Evolutionary conservation across 2,329 filamentous ascomycete genomes (phyloP).

Genomic region (Diplodia corticola): DNA sequence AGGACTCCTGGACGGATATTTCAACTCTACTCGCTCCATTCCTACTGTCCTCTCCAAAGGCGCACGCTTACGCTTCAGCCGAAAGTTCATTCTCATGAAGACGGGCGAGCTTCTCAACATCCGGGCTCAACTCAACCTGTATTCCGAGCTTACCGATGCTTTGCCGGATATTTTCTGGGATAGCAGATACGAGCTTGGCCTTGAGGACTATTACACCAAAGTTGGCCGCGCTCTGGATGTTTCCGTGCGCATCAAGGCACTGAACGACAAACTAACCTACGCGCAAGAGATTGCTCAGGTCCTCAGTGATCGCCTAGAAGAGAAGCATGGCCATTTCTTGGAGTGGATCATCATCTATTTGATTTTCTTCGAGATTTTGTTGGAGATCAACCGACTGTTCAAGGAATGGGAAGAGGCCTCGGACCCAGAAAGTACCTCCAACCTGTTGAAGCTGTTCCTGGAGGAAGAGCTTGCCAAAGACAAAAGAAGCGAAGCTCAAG

Average conservation of each 20-base stretch:
- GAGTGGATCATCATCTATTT: slow-evolving; percentile 96
- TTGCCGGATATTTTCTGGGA: slow-evolving; percentile 98
- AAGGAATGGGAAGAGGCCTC: slow-evolving; percentile 56
- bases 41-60: slow-evolving; percentile 73
- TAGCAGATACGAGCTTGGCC: slow-evolving; percentile 77
- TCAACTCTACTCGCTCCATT: slow-evolving; percentile 81
- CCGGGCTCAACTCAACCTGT: slow-evolving; percentile 90
- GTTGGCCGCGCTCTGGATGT: slow-evolving; percentile 90
- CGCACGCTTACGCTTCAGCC: slow-evolving; percentile 57
- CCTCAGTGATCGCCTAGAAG: slow-evolving; percentile 81
- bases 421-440: slow-evolving; percentile 45
- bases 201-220: slow-evolving; percentile 94
- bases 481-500: not conserved
- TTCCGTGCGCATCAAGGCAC: slow-evolving; percentile 80
- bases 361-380: slow-evolving; percentile 87
- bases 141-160: slow-evolving; percentile 93
- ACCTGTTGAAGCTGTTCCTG: slow-evolving; percentile 39
- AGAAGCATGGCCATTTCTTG: slow-evolving; percentile 82
- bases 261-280: slow-evolving; percentile 98
- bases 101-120: slow-evolving; percentile 89
- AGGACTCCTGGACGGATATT: slow-evolving; percentile 76
- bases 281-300: slow-evolving; percentile 93
- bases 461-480: slow-evolving; percentile 13
- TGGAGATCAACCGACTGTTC: slow-evolving; percentile 76
- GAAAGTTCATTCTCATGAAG: slow-evolving; percentile 84